These are phyloP conservation scores for Ocimum tenuiflorum DNA, from an alignment of 257 asterid genomes.

Conservation along the genomic window DNA sequence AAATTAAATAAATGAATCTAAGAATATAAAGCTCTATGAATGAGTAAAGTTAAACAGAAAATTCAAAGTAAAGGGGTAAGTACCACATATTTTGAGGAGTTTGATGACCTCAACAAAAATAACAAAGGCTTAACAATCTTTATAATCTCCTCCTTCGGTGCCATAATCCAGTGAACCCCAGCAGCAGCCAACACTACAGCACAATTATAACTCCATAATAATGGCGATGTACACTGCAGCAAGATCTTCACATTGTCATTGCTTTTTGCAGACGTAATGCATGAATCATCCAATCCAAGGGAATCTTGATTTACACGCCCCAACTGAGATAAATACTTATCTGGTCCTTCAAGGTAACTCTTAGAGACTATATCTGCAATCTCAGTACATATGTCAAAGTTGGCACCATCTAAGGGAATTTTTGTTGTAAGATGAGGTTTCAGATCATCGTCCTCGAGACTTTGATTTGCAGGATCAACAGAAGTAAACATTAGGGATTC, in stretches of 20 bases:
- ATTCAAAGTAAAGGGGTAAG: slow-evolving; percentile 15
- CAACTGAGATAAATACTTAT: slow-evolving; percentile 63
- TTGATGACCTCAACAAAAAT: slow-evolving; percentile 87
- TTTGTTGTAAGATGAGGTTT: slow-evolving; percentile 32
- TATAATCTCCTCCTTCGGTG: slow-evolving; percentile 60
- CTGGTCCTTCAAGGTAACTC: slow-evolving; percentile 96
- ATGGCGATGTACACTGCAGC: slow-evolving; percentile 80
- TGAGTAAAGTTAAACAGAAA: not conserved
- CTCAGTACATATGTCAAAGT: slow-evolving; percentile 40
- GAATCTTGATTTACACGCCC: slow-evolving; percentile 38
- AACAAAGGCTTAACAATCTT: slow-evolving; percentile 84
- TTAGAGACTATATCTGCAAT: slow-evolving; percentile 56
- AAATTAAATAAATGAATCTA: not conserved
- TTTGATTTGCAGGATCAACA: slow-evolving; percentile 27
- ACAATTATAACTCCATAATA: slow-evolving; percentile 83
- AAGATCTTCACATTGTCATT: slow-evolving; percentile 76
- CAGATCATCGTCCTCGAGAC: slow-evolving; percentile 35
- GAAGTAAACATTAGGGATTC: slow-evolving; percentile 70
- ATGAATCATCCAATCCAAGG: slow-evolving; percentile 38
- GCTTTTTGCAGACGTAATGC: slow-evolving; percentile 63
- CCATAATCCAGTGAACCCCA: slow-evolving; percentile 98
- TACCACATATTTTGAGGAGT: slow-evolving; percentile 91
- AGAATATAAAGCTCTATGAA: not conserved
- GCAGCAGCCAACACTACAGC: slow-evolving; percentile 98
- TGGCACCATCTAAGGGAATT: slow-evolving; percentile 28